Base-by-base conservation (phyloP, 1,284 basidiomycete species). In the Ganoderma sp. region DNA sequence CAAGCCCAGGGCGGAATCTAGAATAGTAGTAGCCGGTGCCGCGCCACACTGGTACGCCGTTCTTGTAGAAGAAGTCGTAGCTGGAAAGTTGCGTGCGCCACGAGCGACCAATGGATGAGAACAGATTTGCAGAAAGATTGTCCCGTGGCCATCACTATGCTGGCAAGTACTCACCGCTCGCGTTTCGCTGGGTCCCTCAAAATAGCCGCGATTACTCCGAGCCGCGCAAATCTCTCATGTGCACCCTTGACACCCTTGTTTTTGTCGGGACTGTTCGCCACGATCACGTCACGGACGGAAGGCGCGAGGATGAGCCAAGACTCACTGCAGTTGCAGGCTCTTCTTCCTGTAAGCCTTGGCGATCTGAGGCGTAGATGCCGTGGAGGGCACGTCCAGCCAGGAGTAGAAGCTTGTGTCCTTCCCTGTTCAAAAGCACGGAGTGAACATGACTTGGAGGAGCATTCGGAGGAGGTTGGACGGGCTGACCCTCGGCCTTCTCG, bases 381-480 rank as follows among this genome's bases (percentile, higher is more conserved):
- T 88, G 3, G 88, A 79, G 8, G 92, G 81, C 0, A 97, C 86
- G 68, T 90, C 88, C 45, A 97, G 81, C 87, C 90, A 94, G 22
- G 92, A 92, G 82, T 97, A 98, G 81, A 98, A 98, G 0, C 90
- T 93, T 12, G 91, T 94, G 34, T 91, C 93, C 78, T 93, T 96
- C 73, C 91, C 90, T 91, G 71, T 2, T 64, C n/a, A 41, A 63
- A 15, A 48, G 63, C 65, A 54, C 25, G 34, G 63, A 19, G 25
- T 39, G 17, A 28, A 66, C 62, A 65, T 43, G 58, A 61, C 43
- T 28, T 61, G 52, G 25, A 12, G 60, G 54, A 60, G 48, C 37
- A 39, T 10, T 39, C 37, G 25, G 37, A 34, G 12, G 60, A 42
- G 28, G n/a, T 17, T 34, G 45, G 19, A 28, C 3, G 65, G 39